Evolutionary conservation across 345 rosid species (phyloP), one percentile per base, ranked within the genome.

Genomic region (Nasturtium officinale): DNA sequence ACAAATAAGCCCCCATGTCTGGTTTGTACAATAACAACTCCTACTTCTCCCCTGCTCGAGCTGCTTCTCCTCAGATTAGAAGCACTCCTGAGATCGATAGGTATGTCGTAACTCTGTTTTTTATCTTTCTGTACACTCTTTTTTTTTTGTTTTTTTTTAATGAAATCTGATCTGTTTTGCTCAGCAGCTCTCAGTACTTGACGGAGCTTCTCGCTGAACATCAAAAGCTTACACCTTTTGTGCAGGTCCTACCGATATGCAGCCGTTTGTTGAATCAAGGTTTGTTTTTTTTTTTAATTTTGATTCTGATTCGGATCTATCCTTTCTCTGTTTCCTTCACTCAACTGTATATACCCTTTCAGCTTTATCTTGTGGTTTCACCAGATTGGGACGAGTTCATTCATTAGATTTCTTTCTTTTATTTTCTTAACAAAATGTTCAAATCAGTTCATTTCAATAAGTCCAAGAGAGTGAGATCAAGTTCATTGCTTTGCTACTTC

Each of bases 41-140:
- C 83, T 91, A 87, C 89, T 95, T 88, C 84, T 95, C 99, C 50
- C 97, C 97, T 57, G 96, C 95, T 59, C 72, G 97, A 76, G 96
- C 97, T 83, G 97, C 93, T 79, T 91, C 96, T 80, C 97, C 99
- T 29, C 99, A 90, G 90, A 91, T 95, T 84, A 84, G 99, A 80
- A 85, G 79, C 96, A 83, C 86, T 69, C 89, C 99, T 56, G 97
- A 91, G 85, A 90, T 86, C 79, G 97, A 89, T 81, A 90, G 96
- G 98, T 61, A 10, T 59, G 17, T 90, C 16, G 9, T n/a, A 3
- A 37, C 15, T 5, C 43, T 38, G 23, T 12, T 11, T 38, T 21
- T 58, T n/a, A n/a, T n/a, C n/a, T n/a, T 38, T 7, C 46, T 1
- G 18, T 13, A 50, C 73, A 29, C 61, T 59, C 50, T 26, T 42